These are phyloP conservation scores for Quercus glauca DNA, from an alignment of 306 rosid genomes.

Conservation along the genomic window DNA sequence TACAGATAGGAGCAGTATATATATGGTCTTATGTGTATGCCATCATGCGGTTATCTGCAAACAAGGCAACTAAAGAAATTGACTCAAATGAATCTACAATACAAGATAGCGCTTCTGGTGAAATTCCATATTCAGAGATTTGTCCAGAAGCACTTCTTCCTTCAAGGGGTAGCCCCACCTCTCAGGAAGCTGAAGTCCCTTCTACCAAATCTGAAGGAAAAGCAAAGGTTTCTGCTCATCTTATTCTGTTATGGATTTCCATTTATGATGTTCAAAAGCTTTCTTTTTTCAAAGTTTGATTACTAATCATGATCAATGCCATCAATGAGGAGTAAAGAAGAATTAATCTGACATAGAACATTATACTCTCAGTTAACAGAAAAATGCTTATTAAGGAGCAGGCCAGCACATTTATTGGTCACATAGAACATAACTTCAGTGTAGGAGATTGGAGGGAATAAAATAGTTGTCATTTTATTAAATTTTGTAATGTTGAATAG, in stretches of 20 bases:
- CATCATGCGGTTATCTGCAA: constrained; percentile 29
- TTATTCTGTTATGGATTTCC: neutral
- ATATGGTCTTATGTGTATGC: constrained; percentile 38
- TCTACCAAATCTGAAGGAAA: neutral
- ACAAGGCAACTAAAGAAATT: constrained; percentile 15
- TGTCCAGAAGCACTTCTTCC: constrained; percentile 6
- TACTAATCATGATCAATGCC: neutral
- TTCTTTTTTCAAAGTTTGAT: neutral
- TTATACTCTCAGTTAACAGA: too few species aligned
- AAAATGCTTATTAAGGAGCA: too few species aligned
- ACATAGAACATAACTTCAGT: neutral
- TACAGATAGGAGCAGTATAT: constrained; percentile 31
- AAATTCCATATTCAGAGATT: constrained; percentile 20
- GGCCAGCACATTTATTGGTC: too few species aligned
- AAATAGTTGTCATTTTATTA: neutral
- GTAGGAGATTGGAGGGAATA: neutral
- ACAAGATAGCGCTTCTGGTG: neutral
- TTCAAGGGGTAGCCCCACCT: constrained; percentile 5
- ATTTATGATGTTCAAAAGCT: neutral
- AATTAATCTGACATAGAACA: too few species aligned
- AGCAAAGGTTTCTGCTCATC: constrained; percentile 17
- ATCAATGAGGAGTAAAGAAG: neutral
- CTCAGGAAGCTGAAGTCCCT: constrained; percentile 27
- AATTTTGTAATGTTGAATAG: too few species aligned
- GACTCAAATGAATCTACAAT: constrained; percentile 10